Percentiles rank a stretch among this genome's conserved stretches.
Conservation (phyloP, 208 protist genomes). For the Vickermania ingenoplastis region DNA sequence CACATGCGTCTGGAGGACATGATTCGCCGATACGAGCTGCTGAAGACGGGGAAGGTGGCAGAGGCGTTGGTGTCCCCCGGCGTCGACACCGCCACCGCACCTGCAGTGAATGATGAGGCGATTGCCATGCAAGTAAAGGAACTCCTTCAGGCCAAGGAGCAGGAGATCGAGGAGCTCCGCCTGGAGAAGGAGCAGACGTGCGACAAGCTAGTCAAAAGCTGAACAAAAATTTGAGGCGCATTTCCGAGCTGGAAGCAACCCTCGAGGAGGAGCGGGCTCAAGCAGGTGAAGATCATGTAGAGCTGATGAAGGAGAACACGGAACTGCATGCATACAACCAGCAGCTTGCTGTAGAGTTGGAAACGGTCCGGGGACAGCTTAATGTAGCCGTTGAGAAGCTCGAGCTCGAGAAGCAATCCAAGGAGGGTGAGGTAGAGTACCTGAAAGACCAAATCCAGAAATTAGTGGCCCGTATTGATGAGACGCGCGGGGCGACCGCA, state of each 20-base stretch:
- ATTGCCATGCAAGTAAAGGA: constrained; percentile 60
- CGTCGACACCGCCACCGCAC: constrained; percentile 2
- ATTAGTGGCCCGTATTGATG: constrained; percentile 47
- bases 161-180: constrained; percentile 66
- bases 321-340: constrained; percentile 72
- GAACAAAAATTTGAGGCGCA: constrained; percentile 77
- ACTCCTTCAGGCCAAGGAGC: constrained; percentile 76
- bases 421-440: constrained; percentile 74
- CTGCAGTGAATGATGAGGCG: constrained; percentile 42
- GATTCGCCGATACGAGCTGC: constrained; percentile 80
- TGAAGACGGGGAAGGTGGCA: constrained; percentile 62
- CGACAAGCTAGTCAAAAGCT: constrained; percentile 88
- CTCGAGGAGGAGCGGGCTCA: constrained; percentile 75
- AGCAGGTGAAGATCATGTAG: constrained; percentile 60
- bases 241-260: constrained; percentile 61
- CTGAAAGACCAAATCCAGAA: constrained; percentile 44
- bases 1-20: constrained; percentile 75
- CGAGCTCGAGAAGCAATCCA: constrained; percentile 46
- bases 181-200: constrained; percentile 68
- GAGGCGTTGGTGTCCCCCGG: constrained; percentile 3
- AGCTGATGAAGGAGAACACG: constrained; percentile 48
- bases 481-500: constrained; percentile 46
- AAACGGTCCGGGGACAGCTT: constrained; percentile 58
- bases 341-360: constrained; percentile 74
- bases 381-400: constrained; percentile 40